These are phyloP conservation scores for Ascocoryne sarcoides DNA, from an alignment of 2,329 filamentous ascomycete species.

Conservation along the genomic window DNA sequence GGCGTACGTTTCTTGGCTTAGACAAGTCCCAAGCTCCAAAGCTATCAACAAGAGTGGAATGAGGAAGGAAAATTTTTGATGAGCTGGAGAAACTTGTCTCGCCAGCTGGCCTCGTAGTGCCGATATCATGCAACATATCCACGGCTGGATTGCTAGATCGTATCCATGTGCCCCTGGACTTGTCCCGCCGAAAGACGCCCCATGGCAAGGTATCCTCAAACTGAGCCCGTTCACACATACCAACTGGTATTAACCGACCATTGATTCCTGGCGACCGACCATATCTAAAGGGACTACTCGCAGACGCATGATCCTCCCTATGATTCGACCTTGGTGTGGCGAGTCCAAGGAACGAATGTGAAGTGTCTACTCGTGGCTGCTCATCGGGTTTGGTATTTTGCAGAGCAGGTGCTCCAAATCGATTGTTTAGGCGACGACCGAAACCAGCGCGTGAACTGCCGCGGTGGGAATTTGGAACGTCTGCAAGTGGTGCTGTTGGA, in stretches of 20 bases:
- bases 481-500: slow-evolving; percentile 19
- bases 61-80: background rate
- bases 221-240: slow-evolving; percentile 4
- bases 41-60: background rate
- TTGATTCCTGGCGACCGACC: slow-evolving; percentile 10
- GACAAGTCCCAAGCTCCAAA: background rate
- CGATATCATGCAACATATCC: background rate
- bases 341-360: slow-evolving; percentile 26
- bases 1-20: background rate
- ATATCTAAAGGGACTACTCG: slow-evolving; percentile 4
- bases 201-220: slow-evolving; percentile 12
- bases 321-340: slow-evolving; percentile 19
- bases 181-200: slow-evolving; percentile 5
- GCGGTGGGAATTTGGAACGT: slow-evolving; percentile 14
- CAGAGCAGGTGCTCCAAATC: slow-evolving; percentile 22
- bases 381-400: slow-evolving; percentile 20
- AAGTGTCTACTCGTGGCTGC: slow-evolving; percentile 19
- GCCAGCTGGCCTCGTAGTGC: background rate
- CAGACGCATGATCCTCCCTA: slow-evolving; percentile 20
- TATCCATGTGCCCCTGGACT: background rate
- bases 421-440: slow-evolving; percentile 23
- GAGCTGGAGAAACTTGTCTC: no score
- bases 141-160: no score
- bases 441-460: slow-evolving; percentile 25
- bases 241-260: slow-evolving; percentile 7